Conservation (phyloP, 441 rosid species). For the Syzygium syzygioides region DNA sequence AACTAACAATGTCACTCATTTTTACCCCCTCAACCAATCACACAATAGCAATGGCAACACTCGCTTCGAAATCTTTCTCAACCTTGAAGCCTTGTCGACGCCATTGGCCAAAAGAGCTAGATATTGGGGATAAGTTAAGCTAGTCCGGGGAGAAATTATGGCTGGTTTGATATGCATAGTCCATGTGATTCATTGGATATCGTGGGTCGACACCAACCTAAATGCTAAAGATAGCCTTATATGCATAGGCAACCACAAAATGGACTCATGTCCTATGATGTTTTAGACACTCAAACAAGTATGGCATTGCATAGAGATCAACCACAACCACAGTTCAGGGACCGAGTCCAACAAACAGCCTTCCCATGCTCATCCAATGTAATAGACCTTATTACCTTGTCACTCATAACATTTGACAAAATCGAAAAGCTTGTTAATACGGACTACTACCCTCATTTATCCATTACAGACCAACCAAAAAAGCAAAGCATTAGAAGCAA, state of each 20-base stretch:
- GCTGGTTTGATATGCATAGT: not conserved
- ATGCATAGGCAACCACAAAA: not conserved
- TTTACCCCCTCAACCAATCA: not conserved
- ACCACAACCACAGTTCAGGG: not conserved
- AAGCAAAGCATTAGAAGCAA: not conserved
- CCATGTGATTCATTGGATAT: not conserved
- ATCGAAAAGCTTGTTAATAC: not conserved
- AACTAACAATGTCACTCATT: no score
- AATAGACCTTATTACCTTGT: not conserved
- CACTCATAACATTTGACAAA: not conserved
- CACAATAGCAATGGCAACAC: rapidly evolving
- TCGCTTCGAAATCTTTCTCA: not conserved
- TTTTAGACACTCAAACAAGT: not conserved
- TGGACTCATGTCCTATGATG: not conserved
- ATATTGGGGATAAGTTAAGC: not conserved
- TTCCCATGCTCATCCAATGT: not conserved
- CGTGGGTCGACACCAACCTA: not conserved
- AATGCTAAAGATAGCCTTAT: not conserved
- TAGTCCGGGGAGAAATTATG: not conserved
- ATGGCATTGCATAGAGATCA: not conserved
- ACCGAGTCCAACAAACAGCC: not conserved
- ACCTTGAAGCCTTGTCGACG: rapidly evolving
- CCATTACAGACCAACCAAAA: not conserved
- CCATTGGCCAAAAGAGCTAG: not conserved
- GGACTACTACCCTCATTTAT: not conserved